A percentile compares a stretch with the other conserved stretches of the same genome.
These are phyloP conservation scores for Rosa hybrid DNA, from an alignment of 331 rosid species.

Conservation along the genomic window DNA sequence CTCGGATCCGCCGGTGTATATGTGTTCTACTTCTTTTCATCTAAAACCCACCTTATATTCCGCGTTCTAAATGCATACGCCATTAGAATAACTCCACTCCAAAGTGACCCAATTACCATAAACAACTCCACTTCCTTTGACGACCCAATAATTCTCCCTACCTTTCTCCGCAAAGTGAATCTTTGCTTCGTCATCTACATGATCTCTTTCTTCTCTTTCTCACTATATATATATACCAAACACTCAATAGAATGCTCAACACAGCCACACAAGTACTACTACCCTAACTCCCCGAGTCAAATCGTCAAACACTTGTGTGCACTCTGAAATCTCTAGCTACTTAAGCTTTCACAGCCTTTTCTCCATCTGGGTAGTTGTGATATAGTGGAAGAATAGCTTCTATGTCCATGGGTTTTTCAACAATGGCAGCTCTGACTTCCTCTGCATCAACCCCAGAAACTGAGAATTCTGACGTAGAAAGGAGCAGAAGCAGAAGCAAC, in stretches of 20 bases:
- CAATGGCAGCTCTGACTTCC: constrained; percentile 13
- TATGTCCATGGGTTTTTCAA: not conserved
- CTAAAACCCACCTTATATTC: constrained; percentile 4
- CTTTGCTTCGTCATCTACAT: constrained; percentile 19
- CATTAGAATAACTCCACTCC: not conserved
- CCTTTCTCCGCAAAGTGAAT: constrained; percentile 13
- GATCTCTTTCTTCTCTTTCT: not conserved
- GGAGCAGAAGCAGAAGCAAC: not conserved
- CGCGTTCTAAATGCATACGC: constrained; percentile 18
- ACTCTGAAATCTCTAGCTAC: not conserved
- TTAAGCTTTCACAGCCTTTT: not conserved
- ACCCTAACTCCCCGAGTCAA: constrained; percentile 2
- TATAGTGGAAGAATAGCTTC: not conserved
- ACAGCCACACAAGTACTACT: not conserved
- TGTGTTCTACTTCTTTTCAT: constrained; percentile 2
- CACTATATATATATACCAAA: constrained; percentile 16
- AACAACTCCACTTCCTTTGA: constrained; percentile 18
- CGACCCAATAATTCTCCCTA: constrained; percentile 17
- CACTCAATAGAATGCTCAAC: not conserved
- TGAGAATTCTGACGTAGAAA: not conserved
- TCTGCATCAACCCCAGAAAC: not conserved
- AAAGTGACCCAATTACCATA: constrained; percentile 4
- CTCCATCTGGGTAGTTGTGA: constrained; percentile 5
- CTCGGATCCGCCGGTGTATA: constrained; percentile 2
- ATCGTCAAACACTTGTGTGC: constrained; percentile 1